These are phyloP conservation scores for Lecanicillium sp. DNA, from an alignment of 2,329 filamentous ascomycete genomes.

Conservation along the genomic window DNA sequence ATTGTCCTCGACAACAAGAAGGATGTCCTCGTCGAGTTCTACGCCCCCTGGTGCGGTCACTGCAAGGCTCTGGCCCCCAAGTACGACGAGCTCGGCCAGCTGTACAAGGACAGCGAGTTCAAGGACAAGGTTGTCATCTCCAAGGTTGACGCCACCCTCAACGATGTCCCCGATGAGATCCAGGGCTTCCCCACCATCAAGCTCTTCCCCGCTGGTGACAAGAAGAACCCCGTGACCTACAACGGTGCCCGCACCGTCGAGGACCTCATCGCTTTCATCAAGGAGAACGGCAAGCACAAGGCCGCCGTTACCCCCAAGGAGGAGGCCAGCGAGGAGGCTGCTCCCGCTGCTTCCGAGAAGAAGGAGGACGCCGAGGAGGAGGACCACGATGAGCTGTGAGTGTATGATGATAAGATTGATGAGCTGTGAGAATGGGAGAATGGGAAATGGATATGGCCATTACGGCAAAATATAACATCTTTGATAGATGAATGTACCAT, in stretches of 20 bases:
- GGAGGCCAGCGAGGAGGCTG: slow-evolving; percentile 47
- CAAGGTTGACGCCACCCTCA: slow-evolving; percentile 94
- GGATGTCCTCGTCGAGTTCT: slow-evolving; percentile 97
- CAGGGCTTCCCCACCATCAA: slow-evolving; percentile 99
- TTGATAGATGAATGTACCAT: not conserved
- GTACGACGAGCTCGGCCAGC: slow-evolving; percentile 82
- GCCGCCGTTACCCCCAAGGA: slow-evolving; percentile 56
- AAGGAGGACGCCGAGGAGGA: slow-evolving; percentile 37
- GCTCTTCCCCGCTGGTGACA: slow-evolving; percentile 85
- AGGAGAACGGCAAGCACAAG: slow-evolving; percentile 90
- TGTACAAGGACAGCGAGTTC: slow-evolving; percentile 71
- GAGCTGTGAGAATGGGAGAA: too few relatives aligned
- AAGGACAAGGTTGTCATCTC: slow-evolving; percentile 84
- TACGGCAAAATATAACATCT: not conserved
- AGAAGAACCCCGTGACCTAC: slow-evolving; percentile 81
- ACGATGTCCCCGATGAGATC: slow-evolving; percentile 96
- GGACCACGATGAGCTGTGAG: slow-evolving; percentile 71
- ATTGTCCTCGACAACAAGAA: slow-evolving; percentile 89
- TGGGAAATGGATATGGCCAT: slow-evolving; percentile 1
- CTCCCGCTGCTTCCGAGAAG: slow-evolving; percentile 45
- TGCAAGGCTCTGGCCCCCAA: slow-evolving; percentile 97
- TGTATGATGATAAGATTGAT: slow-evolving; percentile 5
- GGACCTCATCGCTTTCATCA: slow-evolving; percentile 86
- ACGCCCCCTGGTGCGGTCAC: slow-evolving; percentile 98
- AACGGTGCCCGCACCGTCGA: slow-evolving; percentile 79